Percentiles rank a stretch among this genome's conserved stretches.
Evolutionary conservation across 352 stramenopile species (phyloP).

Genomic region (Pythium insidiosum): DNA sequence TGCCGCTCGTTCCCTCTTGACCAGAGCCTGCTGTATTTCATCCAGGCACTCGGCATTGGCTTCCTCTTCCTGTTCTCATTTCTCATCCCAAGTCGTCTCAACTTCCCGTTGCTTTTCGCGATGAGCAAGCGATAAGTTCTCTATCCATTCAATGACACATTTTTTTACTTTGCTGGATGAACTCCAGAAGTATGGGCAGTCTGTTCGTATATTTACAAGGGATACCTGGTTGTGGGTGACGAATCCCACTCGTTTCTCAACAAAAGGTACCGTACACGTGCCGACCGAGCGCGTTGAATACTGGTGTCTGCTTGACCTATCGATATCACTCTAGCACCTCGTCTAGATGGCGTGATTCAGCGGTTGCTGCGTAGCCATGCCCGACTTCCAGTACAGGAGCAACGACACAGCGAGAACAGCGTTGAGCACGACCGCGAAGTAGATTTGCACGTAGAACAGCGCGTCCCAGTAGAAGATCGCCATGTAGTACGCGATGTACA

Average conservation of each 20-base stretch:
- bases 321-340: too few relatives aligned
- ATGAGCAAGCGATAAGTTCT: constrained; percentile 61
- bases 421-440: constrained; percentile 65
- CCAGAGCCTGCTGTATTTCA: constrained; percentile 72
- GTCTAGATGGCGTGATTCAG: constrained; percentile 15
- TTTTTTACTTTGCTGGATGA: too few relatives aligned
- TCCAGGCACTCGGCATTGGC: constrained; percentile 50
- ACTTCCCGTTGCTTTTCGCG: constrained; percentile 73
- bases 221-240: too few relatives aligned
- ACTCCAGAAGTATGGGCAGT: too few relatives aligned
- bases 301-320: too few relatives aligned
- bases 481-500: constrained; percentile 64
- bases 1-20: constrained; percentile 69
- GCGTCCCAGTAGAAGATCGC: constrained; percentile 70
- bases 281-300: too few relatives aligned
- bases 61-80: constrained; percentile 75
- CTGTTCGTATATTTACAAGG: too few relatives aligned
- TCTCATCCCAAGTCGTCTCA: constrained; percentile 69
- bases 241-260: too few relatives aligned
- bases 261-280: too few relatives aligned
- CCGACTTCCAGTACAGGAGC: constrained; percentile 51
- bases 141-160: too few relatives aligned
- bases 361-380: constrained; percentile 32
- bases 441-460: constrained; percentile 73
- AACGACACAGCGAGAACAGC: constrained; percentile 40